Percentiles rank a stretch among this genome's conserved stretches.
Evolutionary conservation across 192 early-diverging fungal species (phyloP).

Genomic region (Backusella circina): DNA sequence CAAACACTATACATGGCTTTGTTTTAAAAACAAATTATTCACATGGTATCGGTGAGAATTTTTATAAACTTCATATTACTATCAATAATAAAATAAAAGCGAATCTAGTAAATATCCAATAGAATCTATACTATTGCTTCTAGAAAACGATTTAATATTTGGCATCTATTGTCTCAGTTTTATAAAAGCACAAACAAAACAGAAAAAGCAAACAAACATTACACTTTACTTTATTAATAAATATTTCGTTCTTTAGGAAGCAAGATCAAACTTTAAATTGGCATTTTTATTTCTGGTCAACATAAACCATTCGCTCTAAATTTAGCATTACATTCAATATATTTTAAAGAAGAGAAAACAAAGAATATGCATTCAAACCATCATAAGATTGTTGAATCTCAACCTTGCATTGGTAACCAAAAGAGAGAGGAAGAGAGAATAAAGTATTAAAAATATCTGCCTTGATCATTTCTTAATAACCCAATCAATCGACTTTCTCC

Average conservation of each 20-base stretch:
- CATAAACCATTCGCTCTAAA: not conserved
- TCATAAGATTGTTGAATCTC: not conserved
- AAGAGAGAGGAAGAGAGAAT: not conserved
- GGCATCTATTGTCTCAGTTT: not conserved
- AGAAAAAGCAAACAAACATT: not conserved
- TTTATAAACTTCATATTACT: not conserved
- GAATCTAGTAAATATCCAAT: not conserved
- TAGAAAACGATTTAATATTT: not conserved
- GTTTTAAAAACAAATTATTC: not conserved
- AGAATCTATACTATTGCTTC: not conserved
- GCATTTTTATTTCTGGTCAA: not conserved
- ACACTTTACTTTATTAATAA: not conserved
- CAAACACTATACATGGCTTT: not conserved
- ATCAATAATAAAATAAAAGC: not conserved
- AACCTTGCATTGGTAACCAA: not conserved
- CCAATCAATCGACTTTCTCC: not conserved
- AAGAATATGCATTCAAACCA: not conserved
- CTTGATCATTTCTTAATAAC: not conserved
- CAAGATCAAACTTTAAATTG: not conserved
- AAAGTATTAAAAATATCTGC: not conserved
- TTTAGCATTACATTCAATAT: not conserved
- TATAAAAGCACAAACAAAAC: not conserved
- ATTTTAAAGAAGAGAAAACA: not conserved
- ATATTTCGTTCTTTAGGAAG: not conserved
- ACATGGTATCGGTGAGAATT: constrained; percentile 4